A percentile compares a stretch with the other conserved stretches of the same genome.
These are phyloP conservation scores for Zanthoxylum bungeanum DNA, from an alignment of 345 rosid genomes.

Conservation along the genomic window DNA sequence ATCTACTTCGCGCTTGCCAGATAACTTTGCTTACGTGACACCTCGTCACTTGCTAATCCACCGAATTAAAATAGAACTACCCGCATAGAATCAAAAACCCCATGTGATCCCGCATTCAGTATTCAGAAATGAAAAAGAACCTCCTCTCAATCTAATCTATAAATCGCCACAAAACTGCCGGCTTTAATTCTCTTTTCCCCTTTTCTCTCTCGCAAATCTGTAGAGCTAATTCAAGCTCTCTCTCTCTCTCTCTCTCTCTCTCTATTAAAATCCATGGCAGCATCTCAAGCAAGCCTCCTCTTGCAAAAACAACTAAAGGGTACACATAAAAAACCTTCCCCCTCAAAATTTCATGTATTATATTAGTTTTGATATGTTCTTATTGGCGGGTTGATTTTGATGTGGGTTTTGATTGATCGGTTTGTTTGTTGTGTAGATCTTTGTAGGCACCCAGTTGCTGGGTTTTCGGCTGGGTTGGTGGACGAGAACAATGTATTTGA, in stretches of 20 bases:
- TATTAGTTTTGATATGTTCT: background rate
- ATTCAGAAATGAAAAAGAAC: constrained; percentile 23
- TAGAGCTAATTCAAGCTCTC: background rate
- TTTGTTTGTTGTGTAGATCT: constrained; percentile 64
- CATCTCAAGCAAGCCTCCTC: constrained; percentile 92
- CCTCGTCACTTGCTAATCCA: accelerated
- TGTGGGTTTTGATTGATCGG: constrained; percentile 21
- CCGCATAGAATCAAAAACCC: background rate
- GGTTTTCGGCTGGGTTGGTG: constrained; percentile 96
- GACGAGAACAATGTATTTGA: constrained; percentile 91
- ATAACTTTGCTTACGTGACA: background rate
- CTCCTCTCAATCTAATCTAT: constrained; percentile 20
- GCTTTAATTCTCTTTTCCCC: background rate
- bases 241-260: constrained; percentile 11
- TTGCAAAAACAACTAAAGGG: constrained; percentile 96
- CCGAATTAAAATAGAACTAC: background rate
- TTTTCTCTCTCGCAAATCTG: background rate
- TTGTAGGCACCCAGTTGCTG: constrained; percentile 93
- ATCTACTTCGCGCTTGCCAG: background rate
- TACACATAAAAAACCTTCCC: background rate
- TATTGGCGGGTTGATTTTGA: constrained; percentile 4
- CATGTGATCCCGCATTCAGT: constrained; percentile 9
- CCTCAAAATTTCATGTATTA: background rate
- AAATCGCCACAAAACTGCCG: constrained; percentile 8
- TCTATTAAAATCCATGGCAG: constrained; percentile 18